Evolutionary conservation across 305 asterid species (phyloP), one percentile per base, ranked within the genome.

Genomic region (Fraxinus platypoda): DNA sequence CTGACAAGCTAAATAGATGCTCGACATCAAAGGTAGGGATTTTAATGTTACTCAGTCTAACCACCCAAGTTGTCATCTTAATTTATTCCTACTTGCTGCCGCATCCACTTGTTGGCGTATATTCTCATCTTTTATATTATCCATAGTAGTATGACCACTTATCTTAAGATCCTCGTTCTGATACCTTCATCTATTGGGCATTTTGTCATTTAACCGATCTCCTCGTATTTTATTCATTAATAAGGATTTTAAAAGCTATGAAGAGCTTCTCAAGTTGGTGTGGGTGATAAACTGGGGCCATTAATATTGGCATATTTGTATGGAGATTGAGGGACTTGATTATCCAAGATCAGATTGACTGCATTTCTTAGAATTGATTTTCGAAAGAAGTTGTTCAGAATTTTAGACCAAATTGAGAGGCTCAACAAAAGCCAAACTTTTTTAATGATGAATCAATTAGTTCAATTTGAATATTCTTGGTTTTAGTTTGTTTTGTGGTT

Each of bases 1-100:
- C 94, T 9, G 99, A 95, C 76, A 95, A 92, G 91, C 92, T 95
- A 52, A 89, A 88, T 31, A 93, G 87, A 81, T 93, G 97, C 86
- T 87, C 91, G 1, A 92, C 89, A 13, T 89, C 98, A 73, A 92
- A 93, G 98, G 99, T 94, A 86, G 78, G 76, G 73, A 12, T 11
- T 76, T 31, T 82, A 54, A 28, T 23, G 57, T 74, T 64, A 8
- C 49, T 43, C 35, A 41, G 25, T 46, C 35, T 31, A 70, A 21
- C 26, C 26, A 57, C 68, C 68, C 28, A 57, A 57, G 26, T 59
- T 13, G 7, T 64, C 77, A 78, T 43, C 26, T 28, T 59, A 57
- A 78, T 30, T 66, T 74, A 62, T 15, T 30, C 3, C 41, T 62
- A 6, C 79, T 70, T 46, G 73, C 59, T 78, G 71, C 6, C 12